Evolutionary conservation across 2,329 filamentous ascomycete species (phyloP).

Genomic region (Geosmithia putterillii): DNA sequence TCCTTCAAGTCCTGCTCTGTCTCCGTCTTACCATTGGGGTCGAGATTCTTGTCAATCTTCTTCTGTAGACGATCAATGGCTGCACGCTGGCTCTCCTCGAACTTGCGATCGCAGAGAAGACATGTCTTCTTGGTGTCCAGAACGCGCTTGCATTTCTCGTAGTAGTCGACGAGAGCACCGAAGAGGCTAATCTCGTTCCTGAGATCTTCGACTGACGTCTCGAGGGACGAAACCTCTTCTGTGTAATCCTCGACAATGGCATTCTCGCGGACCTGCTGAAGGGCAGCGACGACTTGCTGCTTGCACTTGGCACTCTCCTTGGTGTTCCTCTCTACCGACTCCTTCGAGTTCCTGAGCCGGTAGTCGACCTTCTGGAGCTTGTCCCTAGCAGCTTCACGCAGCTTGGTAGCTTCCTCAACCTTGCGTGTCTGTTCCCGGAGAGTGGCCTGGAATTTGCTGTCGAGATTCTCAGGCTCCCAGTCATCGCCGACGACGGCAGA

Average conservation of each 20-base stretch:
- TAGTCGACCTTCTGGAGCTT: constrained; percentile 69
- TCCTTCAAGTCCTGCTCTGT: constrained; percentile 48
- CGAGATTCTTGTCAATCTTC: constrained; percentile 52
- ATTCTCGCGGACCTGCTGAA: constrained; percentile 29
- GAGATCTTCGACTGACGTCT: constrained; percentile 45
- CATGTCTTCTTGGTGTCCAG: constrained; percentile 62
- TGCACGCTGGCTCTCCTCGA: constrained; percentile 46
- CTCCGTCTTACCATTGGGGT: constrained; percentile 49
- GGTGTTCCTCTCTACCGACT: constrained; percentile 51
- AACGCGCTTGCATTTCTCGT: constrained; percentile 51
- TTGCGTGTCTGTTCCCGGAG: constrained; percentile 43
- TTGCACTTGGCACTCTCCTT: constrained; percentile 51
- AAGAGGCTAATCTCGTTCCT: constrained; percentile 58
- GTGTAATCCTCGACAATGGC: constrained; percentile 41
- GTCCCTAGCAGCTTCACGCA: constrained; percentile 57
- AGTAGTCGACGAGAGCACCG: constrained; percentile 59
- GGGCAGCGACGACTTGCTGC: constrained; percentile 36
- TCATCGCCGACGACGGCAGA: constrained; percentile 46
- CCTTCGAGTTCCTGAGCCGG: constrained; percentile 52
- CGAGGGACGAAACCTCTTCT: constrained; percentile 35
- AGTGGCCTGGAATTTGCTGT: constrained; percentile 54
- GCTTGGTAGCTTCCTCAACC: constrained; percentile 53
- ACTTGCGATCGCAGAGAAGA: constrained; percentile 60
- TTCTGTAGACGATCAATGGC: constrained; percentile 49
- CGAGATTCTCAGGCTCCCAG: constrained; percentile 61